Evolutionary conservation across 768 basidiomycete genomes (phyloP).

Genomic region (Kwoniella sp.): DNA sequence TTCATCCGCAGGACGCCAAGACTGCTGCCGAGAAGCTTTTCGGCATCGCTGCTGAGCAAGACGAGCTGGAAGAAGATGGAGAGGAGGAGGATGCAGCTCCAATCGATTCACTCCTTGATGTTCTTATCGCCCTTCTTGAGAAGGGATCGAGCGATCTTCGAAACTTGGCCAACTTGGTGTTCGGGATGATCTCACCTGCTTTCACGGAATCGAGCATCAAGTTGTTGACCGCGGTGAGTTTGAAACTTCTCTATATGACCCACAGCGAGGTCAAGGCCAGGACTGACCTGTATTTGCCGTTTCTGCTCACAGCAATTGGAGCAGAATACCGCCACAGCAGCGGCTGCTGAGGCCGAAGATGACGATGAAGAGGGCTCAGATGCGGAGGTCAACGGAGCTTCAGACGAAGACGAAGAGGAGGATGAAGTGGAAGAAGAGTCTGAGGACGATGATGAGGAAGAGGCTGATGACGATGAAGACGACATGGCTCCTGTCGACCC

Average conservation of each 20-base stretch:
- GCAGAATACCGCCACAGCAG: conserved; percentile 59
- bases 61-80: conserved; percentile 36
- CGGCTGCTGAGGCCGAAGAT: conserved; percentile 56
- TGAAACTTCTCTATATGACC: too few species aligned
- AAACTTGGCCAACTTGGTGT: conserved; percentile 75
- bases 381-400: conserved; percentile 51
- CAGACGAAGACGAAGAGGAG: conserved; percentile 47
- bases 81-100: conserved; percentile 62
- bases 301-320: conserved; percentile 72
- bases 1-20: conserved; percentile 38
- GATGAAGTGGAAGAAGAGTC: conserved; percentile 45
- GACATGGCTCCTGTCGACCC: conserved; percentile 57
- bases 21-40: conserved; percentile 48
- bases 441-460: conserved; percentile 28
- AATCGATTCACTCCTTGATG: conserved; percentile 81
- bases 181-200: conserved; percentile 69
- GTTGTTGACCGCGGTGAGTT: conserved; percentile 75
- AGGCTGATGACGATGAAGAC: conserved; percentile 57
- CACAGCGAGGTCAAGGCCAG: background rate
- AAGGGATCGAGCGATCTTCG: conserved; percentile 78
- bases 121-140: conserved; percentile 87
- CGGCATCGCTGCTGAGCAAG: conserved; percentile 31
- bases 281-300: conserved; percentile 5
- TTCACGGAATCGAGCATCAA: conserved; percentile 73
- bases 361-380: conserved; percentile 56